Conservation (phyloP, 2,329 filamentous ascomycete species). For the Dichotomopilus funicola region DNA sequence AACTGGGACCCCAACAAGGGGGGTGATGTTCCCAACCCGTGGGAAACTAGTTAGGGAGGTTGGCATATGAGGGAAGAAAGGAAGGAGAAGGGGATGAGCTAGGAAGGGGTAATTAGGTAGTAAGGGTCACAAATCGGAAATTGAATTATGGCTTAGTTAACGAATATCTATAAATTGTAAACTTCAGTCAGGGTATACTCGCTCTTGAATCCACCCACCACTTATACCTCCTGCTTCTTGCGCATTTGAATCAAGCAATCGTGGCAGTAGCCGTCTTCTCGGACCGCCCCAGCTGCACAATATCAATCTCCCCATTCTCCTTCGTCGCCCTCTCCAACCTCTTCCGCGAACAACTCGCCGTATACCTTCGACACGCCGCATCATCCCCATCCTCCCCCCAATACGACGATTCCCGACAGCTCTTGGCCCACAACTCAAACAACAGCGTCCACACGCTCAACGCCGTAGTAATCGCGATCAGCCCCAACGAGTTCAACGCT, state of each 20-base stretch:
- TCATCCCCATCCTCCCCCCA: background rate
- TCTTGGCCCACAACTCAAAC: background rate
- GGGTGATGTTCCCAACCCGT: too few relatives aligned
- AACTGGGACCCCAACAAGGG: too few relatives aligned
- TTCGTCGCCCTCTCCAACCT: background rate
- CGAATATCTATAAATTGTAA: too few relatives aligned
- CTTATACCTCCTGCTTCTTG: too few relatives aligned
- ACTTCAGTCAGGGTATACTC: too few relatives aligned
- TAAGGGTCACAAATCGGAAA: too few relatives aligned
- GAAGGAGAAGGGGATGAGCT: too few relatives aligned
- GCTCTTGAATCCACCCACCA: too few relatives aligned
- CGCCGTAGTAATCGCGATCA: background rate
- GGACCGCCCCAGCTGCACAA: background rate
- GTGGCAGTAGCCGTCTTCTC: background rate
- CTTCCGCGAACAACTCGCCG: background rate
- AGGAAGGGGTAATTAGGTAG: too few relatives aligned
- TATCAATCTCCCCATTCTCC: background rate
- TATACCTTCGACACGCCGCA: background rate
- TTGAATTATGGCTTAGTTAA: too few relatives aligned
- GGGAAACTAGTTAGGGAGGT: too few relatives aligned
- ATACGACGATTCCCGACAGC: background rate
- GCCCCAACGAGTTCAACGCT: background rate
- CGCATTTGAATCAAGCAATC: background rate
- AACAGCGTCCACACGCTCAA: background rate
- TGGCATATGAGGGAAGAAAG: too few relatives aligned